Evolutionary conservation across 352 stramenopile species (phyloP), one percentile per base, ranked within the genome.

Genomic region (Pythium aphanidermatum): DNA sequence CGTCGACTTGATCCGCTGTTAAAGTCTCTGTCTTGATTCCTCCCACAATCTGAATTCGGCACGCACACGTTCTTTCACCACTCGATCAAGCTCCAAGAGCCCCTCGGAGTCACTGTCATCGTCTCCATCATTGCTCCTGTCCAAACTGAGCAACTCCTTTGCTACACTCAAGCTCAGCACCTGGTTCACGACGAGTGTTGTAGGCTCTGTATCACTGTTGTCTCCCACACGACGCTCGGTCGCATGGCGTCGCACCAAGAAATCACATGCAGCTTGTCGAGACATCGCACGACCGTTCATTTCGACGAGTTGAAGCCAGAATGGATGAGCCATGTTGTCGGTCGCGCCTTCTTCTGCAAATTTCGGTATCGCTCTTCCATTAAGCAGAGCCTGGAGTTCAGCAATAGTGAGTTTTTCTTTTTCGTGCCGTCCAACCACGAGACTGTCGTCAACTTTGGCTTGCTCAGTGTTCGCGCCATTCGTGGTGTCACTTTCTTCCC

Each of bases 371-470:
- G n/a, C n/a, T n/a, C n/a, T n/a, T n/a, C 60, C 60, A 20, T 68
- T 41, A 0, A 86, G 50, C 23, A 86, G 38, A 26, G 65, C 46
- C 9, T 75, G 54, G 16, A 86, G 40, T 10, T 83, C 65, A 5
- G 55, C 52, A n/a, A 86, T 54, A 14, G 71, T 82, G 13, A 86
- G 48, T 21, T 58, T 63, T 46, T 86, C 74, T 36, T 78, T 68
- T 24, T 77, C 71, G 26, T 81, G 74, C 13, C 63, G 60, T 2
- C 67, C 61, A 28, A 70, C 57, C 2, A 65, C 70, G 2, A 71
- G 62, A 13, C 37, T 55, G 7, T 72, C 61, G 28, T 64, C 60
- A 14, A 29, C 33, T 19, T 55, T 28, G 43, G 62, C 59, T 14
- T 68, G 48, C 0, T 59, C 51, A 11, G n/a, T 16, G 5, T n/a